Percentiles rank a stretch among this genome's conserved stretches.
Conservation (phyloP, 768 basidiomycete genomes). For the Royoungia palumana region DNA sequence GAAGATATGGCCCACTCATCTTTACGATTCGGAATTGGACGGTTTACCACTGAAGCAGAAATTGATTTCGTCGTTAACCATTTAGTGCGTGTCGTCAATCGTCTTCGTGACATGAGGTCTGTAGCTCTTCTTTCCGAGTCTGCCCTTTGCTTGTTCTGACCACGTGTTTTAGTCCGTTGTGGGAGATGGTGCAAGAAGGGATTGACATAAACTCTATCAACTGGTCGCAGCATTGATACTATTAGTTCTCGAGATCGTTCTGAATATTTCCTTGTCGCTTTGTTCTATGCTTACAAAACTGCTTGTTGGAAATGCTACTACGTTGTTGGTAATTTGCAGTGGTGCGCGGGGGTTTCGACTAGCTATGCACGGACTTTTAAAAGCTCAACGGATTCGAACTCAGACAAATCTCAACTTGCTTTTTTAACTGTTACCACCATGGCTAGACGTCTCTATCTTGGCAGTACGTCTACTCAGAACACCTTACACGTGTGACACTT, state of each 20-base stretch:
- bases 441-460: slow-evolving; percentile 84
- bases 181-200: slow-evolving; percentile 99
- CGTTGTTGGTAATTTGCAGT: neutral
- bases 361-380: slow-evolving; percentile 31
- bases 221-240: slow-evolving; percentile 69
- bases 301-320: neutral
- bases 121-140: slow-evolving; percentile 19
- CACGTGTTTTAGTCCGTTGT: slow-evolving; percentile 64
- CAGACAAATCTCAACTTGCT: slow-evolving; percentile 24
- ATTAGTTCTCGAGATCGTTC: slow-evolving; percentile 7
- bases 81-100: slow-evolving; percentile 82
- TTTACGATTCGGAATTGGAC: slow-evolving; percentile 93
- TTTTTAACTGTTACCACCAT: slow-evolving; percentile 44
- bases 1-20: slow-evolving; percentile 99
- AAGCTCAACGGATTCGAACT: slow-evolving; percentile 30
- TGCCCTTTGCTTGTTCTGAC: slow-evolving; percentile 8
- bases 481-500: slow-evolving; percentile 5
- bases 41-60: slow-evolving; percentile 97
- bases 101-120: slow-evolving; percentile 90
- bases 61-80: slow-evolving; percentile 90
- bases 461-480: slow-evolving; percentile 49
- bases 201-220: slow-evolving; percentile 94
- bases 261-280: slow-evolving; percentile 2
- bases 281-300: slow-evolving; percentile 12
- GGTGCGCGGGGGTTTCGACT: slow-evolving; percentile 19